Conservation (phyloP, 1,284 basidiomycete genomes). For the Mrakiaceae sp. region DNA sequence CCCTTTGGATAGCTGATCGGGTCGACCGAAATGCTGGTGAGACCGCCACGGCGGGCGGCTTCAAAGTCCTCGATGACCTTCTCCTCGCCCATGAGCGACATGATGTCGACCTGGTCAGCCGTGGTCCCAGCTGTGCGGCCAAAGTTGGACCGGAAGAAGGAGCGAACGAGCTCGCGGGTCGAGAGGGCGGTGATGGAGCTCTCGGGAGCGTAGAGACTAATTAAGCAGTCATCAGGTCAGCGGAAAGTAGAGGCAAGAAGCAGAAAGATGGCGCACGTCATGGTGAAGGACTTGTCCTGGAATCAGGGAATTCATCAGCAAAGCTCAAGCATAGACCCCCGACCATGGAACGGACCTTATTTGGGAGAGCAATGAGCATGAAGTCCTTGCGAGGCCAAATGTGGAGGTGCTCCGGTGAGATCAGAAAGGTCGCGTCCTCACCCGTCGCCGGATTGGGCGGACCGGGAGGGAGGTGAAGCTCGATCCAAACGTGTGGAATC, state of each 20-base stretch:
- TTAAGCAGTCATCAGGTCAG: conserved; percentile 38
- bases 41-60: conserved; percentile 70
- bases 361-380: conserved; percentile 97
- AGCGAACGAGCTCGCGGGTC: conserved; percentile 48
- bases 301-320: neutral
- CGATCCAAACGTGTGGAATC: conserved; percentile 89
- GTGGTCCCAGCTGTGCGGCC: conserved; percentile 22
- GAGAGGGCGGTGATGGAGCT: conserved; percentile 58
- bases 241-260: too few relatives aligned
- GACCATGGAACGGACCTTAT: conserved; percentile 51
- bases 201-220: conserved; percentile 70
- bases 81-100: conserved; percentile 69
- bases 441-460: conserved; percentile 38
- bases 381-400: conserved; percentile 98
- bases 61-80: conserved; percentile 62
- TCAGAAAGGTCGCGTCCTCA: conserved; percentile 56
- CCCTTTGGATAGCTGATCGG: neutral
- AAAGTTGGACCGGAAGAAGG: conserved; percentile 77
- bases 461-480: conserved; percentile 86
- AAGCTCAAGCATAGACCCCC: neutral
- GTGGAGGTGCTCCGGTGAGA: conserved; percentile 92
- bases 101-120: conserved; percentile 15
- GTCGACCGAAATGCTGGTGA: conserved; percentile 78
- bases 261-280: conserved; percentile 32
- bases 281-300: conserved; percentile 70